phyloP scores from a whole-genome alignment of 108 stramenopile genomes.

The Cyclotella baltica region DNA sequence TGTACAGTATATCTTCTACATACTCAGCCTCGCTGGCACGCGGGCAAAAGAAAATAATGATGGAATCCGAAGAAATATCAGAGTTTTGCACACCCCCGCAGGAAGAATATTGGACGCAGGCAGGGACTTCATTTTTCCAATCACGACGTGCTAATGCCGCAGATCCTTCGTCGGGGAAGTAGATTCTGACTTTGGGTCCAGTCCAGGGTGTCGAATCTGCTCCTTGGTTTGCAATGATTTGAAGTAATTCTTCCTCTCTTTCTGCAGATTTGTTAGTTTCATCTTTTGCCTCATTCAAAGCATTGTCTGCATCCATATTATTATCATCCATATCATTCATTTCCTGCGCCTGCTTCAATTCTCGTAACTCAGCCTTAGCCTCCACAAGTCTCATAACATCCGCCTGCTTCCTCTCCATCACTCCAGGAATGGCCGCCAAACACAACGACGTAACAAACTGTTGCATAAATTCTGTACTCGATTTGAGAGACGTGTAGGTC shows the following conservation, averaged over 20 bases:
- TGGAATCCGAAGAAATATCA: conserved; percentile 61
- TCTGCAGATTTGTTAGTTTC: conserved; percentile 12
- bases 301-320: conserved; percentile 25
- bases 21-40: conserved; percentile 78
- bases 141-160: conserved; percentile 91
- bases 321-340: not conserved
- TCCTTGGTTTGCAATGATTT: conserved; percentile 65
- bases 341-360: conserved; percentile 41
- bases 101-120: conserved; percentile 75
- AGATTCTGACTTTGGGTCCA: conserved; percentile 75
- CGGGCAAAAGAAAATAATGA: conserved; percentile 86
- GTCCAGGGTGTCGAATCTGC: conserved; percentile 44
- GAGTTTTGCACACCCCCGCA: conserved; percentile 74
- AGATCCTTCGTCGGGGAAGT: conserved; percentile 94
- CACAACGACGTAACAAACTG: conserved; percentile 76
- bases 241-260: conserved; percentile 42
- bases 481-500: conserved; percentile 90
- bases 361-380: conserved; percentile 67
- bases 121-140: conserved; percentile 77
- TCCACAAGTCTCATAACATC: conserved; percentile 67
- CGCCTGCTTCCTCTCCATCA: conserved; percentile 58
- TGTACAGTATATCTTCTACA: conserved; percentile 66
- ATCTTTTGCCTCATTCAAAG: conserved; percentile 12
- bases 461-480: conserved; percentile 88
- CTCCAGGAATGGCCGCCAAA: conserved; percentile 69